Conservation (phyloP, 2,329 filamentous ascomycete species). For the Penicillium sclerotiorum region DNA sequence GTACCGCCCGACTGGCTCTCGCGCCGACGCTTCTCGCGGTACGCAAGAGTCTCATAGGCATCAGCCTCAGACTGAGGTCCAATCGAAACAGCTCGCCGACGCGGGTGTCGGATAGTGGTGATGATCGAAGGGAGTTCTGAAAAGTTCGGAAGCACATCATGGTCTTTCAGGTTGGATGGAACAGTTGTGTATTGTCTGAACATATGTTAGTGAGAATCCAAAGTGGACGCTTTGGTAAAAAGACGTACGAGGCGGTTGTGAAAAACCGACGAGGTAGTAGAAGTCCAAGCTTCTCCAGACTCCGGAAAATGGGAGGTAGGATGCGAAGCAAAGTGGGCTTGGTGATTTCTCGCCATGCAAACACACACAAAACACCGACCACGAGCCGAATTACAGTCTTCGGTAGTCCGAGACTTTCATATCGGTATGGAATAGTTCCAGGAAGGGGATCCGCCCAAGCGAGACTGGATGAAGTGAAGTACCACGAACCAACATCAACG, state of each 20-base stretch:
- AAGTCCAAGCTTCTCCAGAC: conserved; percentile 77
- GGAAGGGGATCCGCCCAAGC: conserved; percentile 57
- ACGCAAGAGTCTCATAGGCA: conserved; percentile 92
- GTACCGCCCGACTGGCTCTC: conserved; percentile 57
- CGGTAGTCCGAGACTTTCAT: conserved; percentile 67
- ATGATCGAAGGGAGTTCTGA: conserved; percentile 83
- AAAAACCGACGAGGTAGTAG: conserved; percentile 89
- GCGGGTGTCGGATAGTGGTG: conserved; percentile 77
- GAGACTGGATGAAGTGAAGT: conserved; percentile 65
- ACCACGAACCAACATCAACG: conserved; percentile 80
- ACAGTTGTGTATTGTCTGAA: conserved; percentile 77
- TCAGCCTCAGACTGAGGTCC: conserved; percentile 96
- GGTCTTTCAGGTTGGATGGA: conserved; percentile 70
- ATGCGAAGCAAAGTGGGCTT: conserved; percentile 78
- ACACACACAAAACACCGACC: conserved; percentile 79
- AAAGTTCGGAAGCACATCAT: conserved; percentile 89
- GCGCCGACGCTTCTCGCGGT: conserved; percentile 71
- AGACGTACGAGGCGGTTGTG: conserved; percentile 72
- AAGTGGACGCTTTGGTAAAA: conserved; percentile 5
- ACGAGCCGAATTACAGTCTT: conserved; percentile 69
- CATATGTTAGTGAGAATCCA: conserved; percentile 4
- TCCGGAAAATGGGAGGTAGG: conserved; percentile 83
- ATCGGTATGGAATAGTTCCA: conserved; percentile 65
- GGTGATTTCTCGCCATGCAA: conserved; percentile 86
- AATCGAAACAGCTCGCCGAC: conserved; percentile 78